These are phyloP conservation scores for Adansonia digitata DNA, from an alignment of 345 rosid genomes.

Conservation along the genomic window DNA sequence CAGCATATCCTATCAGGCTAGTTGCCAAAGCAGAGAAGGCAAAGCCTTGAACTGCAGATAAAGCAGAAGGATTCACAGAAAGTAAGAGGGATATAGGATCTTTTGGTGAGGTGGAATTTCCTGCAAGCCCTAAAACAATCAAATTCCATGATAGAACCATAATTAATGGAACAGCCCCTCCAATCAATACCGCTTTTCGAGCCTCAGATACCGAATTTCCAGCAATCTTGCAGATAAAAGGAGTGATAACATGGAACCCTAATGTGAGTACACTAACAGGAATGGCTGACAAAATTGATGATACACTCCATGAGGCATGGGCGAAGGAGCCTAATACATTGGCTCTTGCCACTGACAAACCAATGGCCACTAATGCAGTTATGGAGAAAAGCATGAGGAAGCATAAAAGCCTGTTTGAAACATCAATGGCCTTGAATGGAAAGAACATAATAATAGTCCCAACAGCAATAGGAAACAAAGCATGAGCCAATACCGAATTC, in stretches of 20 bases:
- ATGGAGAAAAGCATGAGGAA: slow-evolving; percentile 71
- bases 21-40: slow-evolving; percentile 88
- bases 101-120: slow-evolving; percentile 34
- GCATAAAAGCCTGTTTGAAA: slow-evolving; percentile 59
- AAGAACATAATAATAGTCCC: slow-evolving; percentile 52
- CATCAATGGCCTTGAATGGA: slow-evolving; percentile 65
- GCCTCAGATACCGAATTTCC: slow-evolving; percentile 62
- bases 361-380: slow-evolving; percentile 57
- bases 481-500: slow-evolving; percentile 54
- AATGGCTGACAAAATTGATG: slow-evolving; percentile 67
- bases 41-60: slow-evolving; percentile 81
- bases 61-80: slow-evolving; percentile 79
- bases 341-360: slow-evolving; percentile 68
- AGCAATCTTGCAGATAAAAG: slow-evolving; percentile 76
- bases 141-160: slow-evolving; percentile 91
- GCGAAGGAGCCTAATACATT: slow-evolving; percentile 57
- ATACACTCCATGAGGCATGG: slow-evolving; percentile 53
- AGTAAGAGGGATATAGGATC: slow-evolving; percentile 80
- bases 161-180: slow-evolving; percentile 64
- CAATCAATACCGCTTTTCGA: slow-evolving; percentile 65
- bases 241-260: slow-evolving; percentile 91
- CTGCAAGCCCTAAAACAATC: slow-evolving; percentile 81
- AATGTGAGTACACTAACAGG: slow-evolving; percentile 81
- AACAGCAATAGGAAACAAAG: slow-evolving; percentile 53
- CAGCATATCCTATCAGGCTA: slow-evolving; percentile 78